phyloP scores from a whole-genome alignment of 148 eudicot genomes.

The Vaccinium darrowii region DNA sequence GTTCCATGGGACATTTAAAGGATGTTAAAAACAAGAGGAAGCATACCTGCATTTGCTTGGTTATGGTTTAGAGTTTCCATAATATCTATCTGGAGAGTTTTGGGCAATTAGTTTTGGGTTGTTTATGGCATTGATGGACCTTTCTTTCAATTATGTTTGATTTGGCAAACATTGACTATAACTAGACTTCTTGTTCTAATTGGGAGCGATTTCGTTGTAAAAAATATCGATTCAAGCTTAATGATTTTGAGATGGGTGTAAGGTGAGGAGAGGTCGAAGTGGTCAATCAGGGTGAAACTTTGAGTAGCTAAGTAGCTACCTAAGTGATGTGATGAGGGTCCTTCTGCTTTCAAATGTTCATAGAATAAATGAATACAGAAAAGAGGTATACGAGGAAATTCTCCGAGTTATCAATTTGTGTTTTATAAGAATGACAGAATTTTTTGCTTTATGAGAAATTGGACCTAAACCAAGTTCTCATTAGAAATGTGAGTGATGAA shows the following conservation, averaged over 20 bases:
- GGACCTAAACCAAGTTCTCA: background rate
- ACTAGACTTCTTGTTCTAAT: background rate
- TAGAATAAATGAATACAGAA: background rate
- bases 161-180: background rate
- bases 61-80: background rate
- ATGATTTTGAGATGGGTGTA: background rate
- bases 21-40: background rate
- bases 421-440: background rate
- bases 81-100: background rate
- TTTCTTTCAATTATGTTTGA: background rate
- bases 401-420: background rate
- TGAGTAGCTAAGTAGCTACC: slow-evolving; percentile 5
- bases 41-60: background rate
- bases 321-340: background rate
- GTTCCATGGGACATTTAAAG: background rate
- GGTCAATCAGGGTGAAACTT: background rate
- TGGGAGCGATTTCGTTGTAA: background rate
- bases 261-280: background rate
- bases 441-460: background rate
- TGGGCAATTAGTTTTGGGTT: background rate
- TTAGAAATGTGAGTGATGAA: background rate
- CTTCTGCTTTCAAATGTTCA: background rate
- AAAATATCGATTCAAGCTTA: background rate
- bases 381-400: background rate
- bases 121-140: background rate